Percentiles rank a stretch among this genome's conserved stretches.
phyloP scores from a whole-genome alignment of 1,284 basidiomycete species.

The Cryptococcus sp. region DNA sequence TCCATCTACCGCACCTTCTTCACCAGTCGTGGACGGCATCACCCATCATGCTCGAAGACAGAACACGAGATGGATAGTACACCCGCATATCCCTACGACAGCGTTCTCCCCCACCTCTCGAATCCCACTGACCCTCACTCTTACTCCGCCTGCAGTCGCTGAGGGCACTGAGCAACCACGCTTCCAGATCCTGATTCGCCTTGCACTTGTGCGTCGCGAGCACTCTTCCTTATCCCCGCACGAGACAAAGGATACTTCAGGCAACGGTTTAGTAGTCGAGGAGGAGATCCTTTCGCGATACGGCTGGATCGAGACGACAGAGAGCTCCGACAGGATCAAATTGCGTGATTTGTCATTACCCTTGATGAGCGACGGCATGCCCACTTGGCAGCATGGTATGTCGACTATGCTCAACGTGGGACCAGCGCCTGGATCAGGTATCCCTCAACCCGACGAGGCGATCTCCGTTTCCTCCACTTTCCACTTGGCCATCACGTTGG shows the following conservation, averaged over 20 bases:
- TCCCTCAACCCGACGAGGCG: conserved; percentile 6
- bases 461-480: conserved; percentile 50
- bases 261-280: conserved; percentile 35
- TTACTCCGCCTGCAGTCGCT: conserved; percentile 26
- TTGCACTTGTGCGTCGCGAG: conserved; percentile 30
- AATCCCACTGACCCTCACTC: conserved; percentile 36
- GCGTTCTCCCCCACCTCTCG: conserved; percentile 45
- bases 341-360: conserved; percentile 22
- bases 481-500: conserved; percentile 38
- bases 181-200: conserved; percentile 29
- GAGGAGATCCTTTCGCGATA: conserved; percentile 51
- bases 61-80: conserved; percentile 32
- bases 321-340: conserved; percentile 9
- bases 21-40: neutral
- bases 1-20: neutral
- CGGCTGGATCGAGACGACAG: conserved; percentile 43
- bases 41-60: neutral
- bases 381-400: conserved; percentile 29
- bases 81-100: conserved; percentile 36
- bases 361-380: conserved; percentile 12
- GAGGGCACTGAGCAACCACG: conserved; percentile 2
- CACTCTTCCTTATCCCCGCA: conserved; percentile 14
- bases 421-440: conserved; percentile 6
- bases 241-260: conserved; percentile 14
- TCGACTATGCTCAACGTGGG: conserved; percentile 35